Evolutionary conservation across 2,329 filamentous ascomycete species (phyloP).

Genomic region (Penicillium brasilianum): DNA sequence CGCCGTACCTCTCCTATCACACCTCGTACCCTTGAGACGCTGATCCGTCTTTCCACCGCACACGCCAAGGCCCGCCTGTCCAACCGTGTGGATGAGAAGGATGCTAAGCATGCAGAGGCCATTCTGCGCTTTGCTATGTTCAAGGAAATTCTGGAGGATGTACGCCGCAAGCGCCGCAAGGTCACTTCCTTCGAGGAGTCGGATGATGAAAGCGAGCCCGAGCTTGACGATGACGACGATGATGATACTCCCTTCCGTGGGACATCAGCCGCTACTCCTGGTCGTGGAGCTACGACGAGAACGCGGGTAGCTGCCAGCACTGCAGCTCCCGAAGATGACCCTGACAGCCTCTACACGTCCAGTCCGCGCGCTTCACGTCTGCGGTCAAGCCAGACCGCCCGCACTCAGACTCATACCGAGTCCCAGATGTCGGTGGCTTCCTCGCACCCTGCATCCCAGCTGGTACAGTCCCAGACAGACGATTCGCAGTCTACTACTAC

Average conservation of each 20-base stretch:
- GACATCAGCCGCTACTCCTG: conserved; percentile 37
- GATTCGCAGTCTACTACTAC: conserved; percentile 45
- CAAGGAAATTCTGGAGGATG: conserved; percentile 84
- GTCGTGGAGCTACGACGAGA: conserved; percentile 37
- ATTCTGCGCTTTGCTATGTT: conserved; percentile 95
- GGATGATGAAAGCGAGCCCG: conserved; percentile 51
- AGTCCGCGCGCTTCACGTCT: conserved; percentile 52
- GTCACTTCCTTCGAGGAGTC: conserved; percentile 70
- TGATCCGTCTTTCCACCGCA: conserved; percentile 96
- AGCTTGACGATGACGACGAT: conserved; percentile 41
- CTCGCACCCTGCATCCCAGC: conserved; percentile 76
- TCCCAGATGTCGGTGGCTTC: conserved; percentile 75
- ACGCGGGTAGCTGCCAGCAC: conserved; percentile 44
- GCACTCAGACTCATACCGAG: conserved; percentile 48
- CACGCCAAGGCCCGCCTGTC: conserved; percentile 93
- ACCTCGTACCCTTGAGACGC: conserved; percentile 92
- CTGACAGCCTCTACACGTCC: conserved; percentile 60
- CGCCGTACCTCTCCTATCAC: conserved; percentile 93
- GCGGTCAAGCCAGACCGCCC: conserved; percentile 46
- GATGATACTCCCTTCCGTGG: conserved; percentile 30
- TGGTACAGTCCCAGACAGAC: conserved; percentile 58
- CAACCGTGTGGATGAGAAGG: conserved; percentile 83
- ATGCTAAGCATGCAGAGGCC: conserved; percentile 83
- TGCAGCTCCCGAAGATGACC: conserved; percentile 58
- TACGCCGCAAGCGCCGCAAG: conserved; percentile 82